A percentile compares a stretch with the other conserved stretches of the same genome.
These are phyloP conservation scores for Xylaria grammica DNA, from an alignment of 495 filamentous ascomycete genomes.

Conservation along the genomic window DNA sequence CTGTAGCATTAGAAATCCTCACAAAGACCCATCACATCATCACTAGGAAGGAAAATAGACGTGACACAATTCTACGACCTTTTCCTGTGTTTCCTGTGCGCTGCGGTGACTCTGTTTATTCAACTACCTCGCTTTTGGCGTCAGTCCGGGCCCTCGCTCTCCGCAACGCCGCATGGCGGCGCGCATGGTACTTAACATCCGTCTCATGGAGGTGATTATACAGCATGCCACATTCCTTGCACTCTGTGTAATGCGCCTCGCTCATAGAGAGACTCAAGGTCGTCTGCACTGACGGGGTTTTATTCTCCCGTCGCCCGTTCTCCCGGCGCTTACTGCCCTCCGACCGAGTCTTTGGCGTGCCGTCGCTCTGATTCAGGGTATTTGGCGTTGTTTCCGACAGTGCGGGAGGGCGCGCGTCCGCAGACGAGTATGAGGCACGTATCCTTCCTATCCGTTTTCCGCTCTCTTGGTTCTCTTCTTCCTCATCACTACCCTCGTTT, in stretches of 20 bases:
- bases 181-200: constrained; percentile 50
- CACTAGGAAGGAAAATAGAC: not conserved
- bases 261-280: constrained; percentile 47
- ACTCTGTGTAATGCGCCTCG: constrained; percentile 47
- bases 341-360: not conserved
- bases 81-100: too few relatives aligned
- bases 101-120: not conserved
- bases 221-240: constrained; percentile 51
- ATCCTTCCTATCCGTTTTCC: not conserved
- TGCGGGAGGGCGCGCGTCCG: not conserved
- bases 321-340: constrained; percentile 19
- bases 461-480: not conserved
- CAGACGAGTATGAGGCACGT: not conserved
- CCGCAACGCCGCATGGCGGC: constrained; percentile 39
- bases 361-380: constrained; percentile 12
- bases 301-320: constrained; percentile 24
- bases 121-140: not conserved
- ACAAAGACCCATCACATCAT: not conserved
- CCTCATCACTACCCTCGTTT: constrained; percentile 5
- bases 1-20: not conserved
- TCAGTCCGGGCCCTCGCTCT: constrained; percentile 18
- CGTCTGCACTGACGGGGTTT: constrained; percentile 46
- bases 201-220: constrained; percentile 54
- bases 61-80: not conserved
- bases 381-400: constrained; percentile 19